Conservation (phyloP, 2,329 filamentous ascomycete species). For the Colletotrichum chrysophilum region DNA sequence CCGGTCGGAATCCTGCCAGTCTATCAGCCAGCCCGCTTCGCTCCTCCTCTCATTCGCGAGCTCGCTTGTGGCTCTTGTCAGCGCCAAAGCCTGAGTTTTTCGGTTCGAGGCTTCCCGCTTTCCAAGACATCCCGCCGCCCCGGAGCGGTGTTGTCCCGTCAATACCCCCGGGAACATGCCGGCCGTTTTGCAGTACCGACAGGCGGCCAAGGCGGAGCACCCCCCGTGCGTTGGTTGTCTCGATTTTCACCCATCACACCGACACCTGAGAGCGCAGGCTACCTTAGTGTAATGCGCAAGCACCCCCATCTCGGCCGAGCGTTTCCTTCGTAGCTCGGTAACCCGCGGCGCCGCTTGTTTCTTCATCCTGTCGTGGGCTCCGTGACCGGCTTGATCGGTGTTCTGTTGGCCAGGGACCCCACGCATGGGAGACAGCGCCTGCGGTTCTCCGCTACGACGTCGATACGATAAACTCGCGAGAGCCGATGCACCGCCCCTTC, state of each 20-base stretch:
- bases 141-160: not conserved
- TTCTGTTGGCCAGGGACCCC: not conserved
- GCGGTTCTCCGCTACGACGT: not conserved
- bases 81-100: not conserved
- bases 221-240: not conserved
- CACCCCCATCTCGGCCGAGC: not conserved
- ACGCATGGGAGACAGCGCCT: not conserved
- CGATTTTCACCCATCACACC: not conserved
- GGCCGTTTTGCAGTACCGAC: not conserved
- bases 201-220: not conserved
- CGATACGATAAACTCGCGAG: not conserved
- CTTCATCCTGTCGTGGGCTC: not conserved
- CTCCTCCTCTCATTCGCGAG: not conserved
- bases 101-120: not conserved
- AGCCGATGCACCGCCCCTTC: not conserved
- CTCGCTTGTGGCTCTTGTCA: not conserved
- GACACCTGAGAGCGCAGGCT: not conserved
- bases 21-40: not conserved
- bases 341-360: not conserved
- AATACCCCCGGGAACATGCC: not conserved
- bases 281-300: not conserved
- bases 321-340: not conserved
- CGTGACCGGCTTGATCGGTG: not conserved
- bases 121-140: not conserved
- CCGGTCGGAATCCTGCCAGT: not conserved